Conservation (phyloP, 768 basidiomycete genomes). For the Trichaptum fuscoviolaceum region DNA sequence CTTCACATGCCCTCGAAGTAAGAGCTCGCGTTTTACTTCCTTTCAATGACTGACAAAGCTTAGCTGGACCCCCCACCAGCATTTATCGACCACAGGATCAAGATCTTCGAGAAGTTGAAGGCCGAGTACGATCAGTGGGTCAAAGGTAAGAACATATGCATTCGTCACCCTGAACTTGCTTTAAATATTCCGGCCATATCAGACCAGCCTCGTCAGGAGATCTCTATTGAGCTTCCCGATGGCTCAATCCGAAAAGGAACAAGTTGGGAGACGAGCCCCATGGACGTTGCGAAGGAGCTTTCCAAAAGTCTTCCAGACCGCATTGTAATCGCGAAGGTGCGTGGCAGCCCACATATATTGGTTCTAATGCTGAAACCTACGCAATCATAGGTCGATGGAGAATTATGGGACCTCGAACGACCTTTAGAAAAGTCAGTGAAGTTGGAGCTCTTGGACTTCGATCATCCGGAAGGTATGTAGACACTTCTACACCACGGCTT, state of each 20-base stretch:
- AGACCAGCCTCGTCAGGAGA: slow-evolving; percentile 81
- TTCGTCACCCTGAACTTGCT: slow-evolving; percentile 5
- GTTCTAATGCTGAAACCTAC: slow-evolving; percentile 7
- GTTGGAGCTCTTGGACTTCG: slow-evolving; percentile 87
- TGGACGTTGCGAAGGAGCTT: slow-evolving; percentile 85
- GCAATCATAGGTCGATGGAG: slow-evolving; percentile 62
- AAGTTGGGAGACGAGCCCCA: slow-evolving; percentile 93
- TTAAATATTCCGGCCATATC: slow-evolving; percentile 5
- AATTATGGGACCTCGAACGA: slow-evolving; percentile 91
- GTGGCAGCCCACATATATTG: slow-evolving; percentile 13
- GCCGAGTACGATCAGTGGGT: slow-evolving; percentile 77
- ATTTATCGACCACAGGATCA: slow-evolving; percentile 86
- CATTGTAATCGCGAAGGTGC: slow-evolving; percentile 88
- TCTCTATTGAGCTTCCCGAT: slow-evolving; percentile 80
- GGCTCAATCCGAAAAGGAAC: slow-evolving; percentile 78
- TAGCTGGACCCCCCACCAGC: slow-evolving; percentile 79
- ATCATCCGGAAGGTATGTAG: slow-evolving; percentile 73
- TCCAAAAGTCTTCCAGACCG: slow-evolving; percentile 84
- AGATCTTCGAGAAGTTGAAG: slow-evolving; percentile 84
- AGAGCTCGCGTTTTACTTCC: background rate
- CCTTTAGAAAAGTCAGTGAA: slow-evolving; percentile 84
- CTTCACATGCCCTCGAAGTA: slow-evolving; percentile 11
- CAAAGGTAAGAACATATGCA: slow-evolving; percentile 48
- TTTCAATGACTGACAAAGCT: background rate
- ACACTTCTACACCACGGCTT: background rate